Conservation (phyloP, 164 flowering plant species). For the Umbellularia californica region DNA sequence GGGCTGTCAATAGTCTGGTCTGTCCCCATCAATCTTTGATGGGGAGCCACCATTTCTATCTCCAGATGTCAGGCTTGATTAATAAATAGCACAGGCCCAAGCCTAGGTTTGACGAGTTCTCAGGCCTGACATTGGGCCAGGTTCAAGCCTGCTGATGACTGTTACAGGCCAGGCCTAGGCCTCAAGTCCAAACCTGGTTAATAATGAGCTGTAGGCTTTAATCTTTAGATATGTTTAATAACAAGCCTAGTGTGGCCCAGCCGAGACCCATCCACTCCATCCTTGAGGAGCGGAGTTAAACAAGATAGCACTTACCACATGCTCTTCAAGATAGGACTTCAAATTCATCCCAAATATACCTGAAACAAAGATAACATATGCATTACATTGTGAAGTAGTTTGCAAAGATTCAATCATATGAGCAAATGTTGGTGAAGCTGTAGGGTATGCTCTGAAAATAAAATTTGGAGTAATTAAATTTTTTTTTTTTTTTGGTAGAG, state of each 20-base stretch:
- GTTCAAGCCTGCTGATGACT: neutral
- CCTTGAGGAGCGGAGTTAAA: neutral
- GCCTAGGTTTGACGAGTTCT: neutral
- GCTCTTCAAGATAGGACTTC: slow-evolving; percentile 93
- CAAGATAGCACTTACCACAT: slow-evolving; percentile 45
- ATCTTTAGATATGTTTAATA: too few relatives aligned
- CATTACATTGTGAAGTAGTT: neutral
- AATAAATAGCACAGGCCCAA: neutral
- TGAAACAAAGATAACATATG: slow-evolving; percentile 23
- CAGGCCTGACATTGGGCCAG: neutral
- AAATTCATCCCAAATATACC: slow-evolving; percentile 99
- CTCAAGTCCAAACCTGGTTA: neutral
- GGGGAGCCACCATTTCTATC: neutral
- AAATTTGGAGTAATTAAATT: neutral
- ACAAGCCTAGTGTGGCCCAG: neutral
- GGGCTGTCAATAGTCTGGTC: neutral
- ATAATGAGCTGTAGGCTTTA: neutral
- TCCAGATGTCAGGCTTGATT: neutral
- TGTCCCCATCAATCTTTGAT: neutral
- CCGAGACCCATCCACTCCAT: neutral
- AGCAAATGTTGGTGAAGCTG: neutral
- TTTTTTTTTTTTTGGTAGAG: too few relatives aligned
- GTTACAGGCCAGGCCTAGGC: neutral
- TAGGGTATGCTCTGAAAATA: neutral
- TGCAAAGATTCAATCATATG: neutral